Evolutionary conservation across 2,329 filamentous ascomycete species (phyloP).

Genomic region (Exophiala aquamarina): DNA sequence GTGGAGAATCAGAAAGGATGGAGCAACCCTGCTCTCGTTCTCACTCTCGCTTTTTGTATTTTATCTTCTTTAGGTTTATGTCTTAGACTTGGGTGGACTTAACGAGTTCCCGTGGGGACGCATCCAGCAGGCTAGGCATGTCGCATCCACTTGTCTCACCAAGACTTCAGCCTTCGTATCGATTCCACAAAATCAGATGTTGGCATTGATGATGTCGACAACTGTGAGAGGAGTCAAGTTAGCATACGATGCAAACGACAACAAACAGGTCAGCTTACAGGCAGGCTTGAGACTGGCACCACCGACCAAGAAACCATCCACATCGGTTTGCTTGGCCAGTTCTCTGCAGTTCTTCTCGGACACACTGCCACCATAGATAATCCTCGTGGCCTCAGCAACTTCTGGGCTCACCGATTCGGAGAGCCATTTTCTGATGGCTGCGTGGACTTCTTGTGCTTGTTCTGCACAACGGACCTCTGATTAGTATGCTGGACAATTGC

Average conservation of each 20-base stretch:
- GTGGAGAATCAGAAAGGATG: no score
- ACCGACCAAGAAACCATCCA: conserved; percentile 96
- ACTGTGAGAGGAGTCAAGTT: conserved; percentile 39
- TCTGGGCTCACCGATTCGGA: conserved; percentile 69
- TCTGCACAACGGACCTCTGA: conserved; percentile 43
- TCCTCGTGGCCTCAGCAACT: conserved; percentile 81
- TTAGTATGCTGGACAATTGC: not conserved
- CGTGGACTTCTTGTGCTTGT: conserved; percentile 93
- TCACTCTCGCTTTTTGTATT: no score
- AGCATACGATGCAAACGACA: not conserved
- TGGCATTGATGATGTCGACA: conserved; percentile 69
- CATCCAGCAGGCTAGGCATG: no score
- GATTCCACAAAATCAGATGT: conserved; percentile 38
- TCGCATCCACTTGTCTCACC: not conserved
- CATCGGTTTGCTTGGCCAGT: conserved; percentile 86
- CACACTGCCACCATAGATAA: conserved; percentile 95
- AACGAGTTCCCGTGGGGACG: no score
- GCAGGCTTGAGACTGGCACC: conserved; percentile 96
- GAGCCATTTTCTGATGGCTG: conserved; percentile 87
- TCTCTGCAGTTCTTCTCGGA: conserved; percentile 98
- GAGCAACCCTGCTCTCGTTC: no score
- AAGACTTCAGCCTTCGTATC: no score
- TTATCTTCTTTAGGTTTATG: no score
- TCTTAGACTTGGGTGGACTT: no score
- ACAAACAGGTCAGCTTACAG: conserved; percentile 57